phyloP scores from a whole-genome alignment of 1,284 basidiomycete species.

The Amylostereum areolatum region DNA sequence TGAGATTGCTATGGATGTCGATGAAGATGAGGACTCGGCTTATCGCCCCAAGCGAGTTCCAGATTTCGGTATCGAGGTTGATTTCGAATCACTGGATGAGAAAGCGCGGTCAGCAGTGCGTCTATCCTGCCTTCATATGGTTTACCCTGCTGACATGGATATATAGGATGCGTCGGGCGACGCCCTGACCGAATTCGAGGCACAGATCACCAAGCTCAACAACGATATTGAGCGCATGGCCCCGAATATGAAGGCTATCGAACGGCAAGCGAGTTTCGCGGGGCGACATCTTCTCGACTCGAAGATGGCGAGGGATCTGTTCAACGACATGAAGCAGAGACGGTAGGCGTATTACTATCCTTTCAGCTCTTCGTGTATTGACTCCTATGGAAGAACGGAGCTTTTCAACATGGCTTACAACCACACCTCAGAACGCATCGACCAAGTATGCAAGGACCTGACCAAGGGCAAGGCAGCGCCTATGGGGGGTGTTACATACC shows the following conservation, averaged over 20 bases:
- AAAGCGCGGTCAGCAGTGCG: constrained; percentile 73
- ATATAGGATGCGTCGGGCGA: constrained; percentile 61
- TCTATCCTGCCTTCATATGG: too few species aligned
- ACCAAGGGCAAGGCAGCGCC: constrained; percentile 92
- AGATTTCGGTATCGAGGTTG: constrained; percentile 88
- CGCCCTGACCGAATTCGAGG: constrained; percentile 70
- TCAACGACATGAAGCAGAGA: constrained; percentile 81
- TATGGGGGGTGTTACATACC: constrained; percentile 94
- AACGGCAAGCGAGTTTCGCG: constrained; percentile 44
- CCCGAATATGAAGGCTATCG: constrained; percentile 95
- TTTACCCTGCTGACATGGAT: not conserved
- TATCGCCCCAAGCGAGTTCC: constrained; percentile 70
- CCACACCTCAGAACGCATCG: constrained; percentile 92
- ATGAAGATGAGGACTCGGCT: constrained; percentile 70
- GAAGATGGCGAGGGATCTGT: constrained; percentile 89
- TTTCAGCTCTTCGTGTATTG: too few species aligned
- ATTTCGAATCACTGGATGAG: constrained; percentile 83
- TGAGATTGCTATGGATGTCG: constrained; percentile 86
- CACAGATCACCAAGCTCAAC: constrained; percentile 65
- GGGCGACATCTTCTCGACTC: too few species aligned
- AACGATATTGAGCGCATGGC: constrained; percentile 91
- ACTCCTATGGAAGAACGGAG: too few species aligned
- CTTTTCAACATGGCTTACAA: constrained; percentile 95
- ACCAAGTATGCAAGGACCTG: constrained; percentile 95
- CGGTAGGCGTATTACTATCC: too few species aligned